A percentile compares a stretch with the other conserved stretches of the same genome.
These are phyloP conservation scores for Acanthamoeba quina DNA, from an alignment of 208 protist species.

Conservation along the genomic window DNA sequence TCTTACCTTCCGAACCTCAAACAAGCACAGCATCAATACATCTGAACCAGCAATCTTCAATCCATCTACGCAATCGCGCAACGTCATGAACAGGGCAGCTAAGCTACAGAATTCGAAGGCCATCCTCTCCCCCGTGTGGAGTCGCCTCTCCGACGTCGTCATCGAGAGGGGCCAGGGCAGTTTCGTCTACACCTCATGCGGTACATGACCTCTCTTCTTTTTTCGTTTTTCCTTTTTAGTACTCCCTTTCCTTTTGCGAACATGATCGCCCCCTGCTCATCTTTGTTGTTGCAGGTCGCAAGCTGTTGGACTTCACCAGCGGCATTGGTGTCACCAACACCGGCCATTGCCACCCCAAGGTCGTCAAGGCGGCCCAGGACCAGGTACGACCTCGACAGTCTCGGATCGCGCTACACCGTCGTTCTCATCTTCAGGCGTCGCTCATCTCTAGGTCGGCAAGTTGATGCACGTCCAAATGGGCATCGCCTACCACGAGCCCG, in stretches of 20 bases:
- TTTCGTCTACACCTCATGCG: slow-evolving; percentile 31
- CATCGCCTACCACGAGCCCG: slow-evolving; percentile 56
- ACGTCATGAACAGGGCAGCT: slow-evolving; percentile 17
- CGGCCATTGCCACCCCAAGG: slow-evolving; percentile 76
- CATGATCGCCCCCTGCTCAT: not conserved
- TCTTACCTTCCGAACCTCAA: no score
- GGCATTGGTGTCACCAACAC: slow-evolving; percentile 79
- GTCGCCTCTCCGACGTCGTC: slow-evolving; percentile 16
- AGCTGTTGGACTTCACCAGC: slow-evolving; percentile 76
- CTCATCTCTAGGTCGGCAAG: not conserved
- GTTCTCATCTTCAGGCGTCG: no score
- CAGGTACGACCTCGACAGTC: no score
- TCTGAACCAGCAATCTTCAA: no score
- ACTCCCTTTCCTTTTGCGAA: not conserved
- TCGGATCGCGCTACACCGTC: no score
- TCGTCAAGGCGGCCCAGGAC: slow-evolving; percentile 73
- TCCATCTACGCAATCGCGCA: no score
- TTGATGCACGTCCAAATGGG: slow-evolving; percentile 43
- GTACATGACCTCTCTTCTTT: not conserved
- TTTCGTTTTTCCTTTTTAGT: not conserved
- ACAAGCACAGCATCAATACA: not conserved
- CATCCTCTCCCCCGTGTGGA: slow-evolving; percentile 56
- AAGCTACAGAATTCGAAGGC: slow-evolving; percentile 54
- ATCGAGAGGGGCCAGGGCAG: slow-evolving; percentile 38
- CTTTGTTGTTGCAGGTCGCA: slow-evolving; percentile 3